Base-by-base conservation (phyloP, 225 moss, liverwort and hornwort species). In the Pseudoscleropodium purum region DNA sequence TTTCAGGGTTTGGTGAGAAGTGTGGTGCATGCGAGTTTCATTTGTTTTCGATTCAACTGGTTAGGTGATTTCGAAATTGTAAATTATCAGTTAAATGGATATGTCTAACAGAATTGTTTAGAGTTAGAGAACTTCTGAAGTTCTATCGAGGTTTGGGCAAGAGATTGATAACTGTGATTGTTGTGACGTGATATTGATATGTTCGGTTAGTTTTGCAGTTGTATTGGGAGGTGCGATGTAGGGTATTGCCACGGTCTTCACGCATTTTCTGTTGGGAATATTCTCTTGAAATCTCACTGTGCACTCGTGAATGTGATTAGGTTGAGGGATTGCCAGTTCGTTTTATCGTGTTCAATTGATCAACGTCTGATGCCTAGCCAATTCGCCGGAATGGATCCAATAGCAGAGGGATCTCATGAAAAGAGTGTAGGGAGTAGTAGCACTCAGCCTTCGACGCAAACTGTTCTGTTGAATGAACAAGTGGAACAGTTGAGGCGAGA, bases 321-420 rank as follows among this genome's bases (percentile, higher is more conserved):
- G 64, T 84, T 47, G 62, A 54, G 52, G 68, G 77, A 77, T 86
- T 34, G 66, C 67, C 82, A 52, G 86, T 87, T 84, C 60, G 87
- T 87, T 87, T 59, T 84, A 80, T 87, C 66, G 27, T 81, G 51
- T 80, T 77, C 51, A 84, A 87, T 45, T 83, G 33, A 61, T 81
- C 87, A 75, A 82, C 82, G 45, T 31, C 56, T 87, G 84, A 92
- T 92, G 92, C 84, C 91, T 91, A 54, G 73, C 39, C 81, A 92
- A 81, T 84, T 84, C n/a, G 70, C 62, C 66, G 78, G 59, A 52
- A 92, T 92, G 92, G 92, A 91, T 75, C 84, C 92, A 80, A 92
- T 92, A 86, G 79, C 92, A 16, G 92, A 92, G 80, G 87, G 91
- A 59, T 92, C 92, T 84, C 91, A 92, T 62, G 92, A 92, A 74